Conservation (phyloP, 1,284 basidiomycete species). For the Ustilago esculenta region DNA sequence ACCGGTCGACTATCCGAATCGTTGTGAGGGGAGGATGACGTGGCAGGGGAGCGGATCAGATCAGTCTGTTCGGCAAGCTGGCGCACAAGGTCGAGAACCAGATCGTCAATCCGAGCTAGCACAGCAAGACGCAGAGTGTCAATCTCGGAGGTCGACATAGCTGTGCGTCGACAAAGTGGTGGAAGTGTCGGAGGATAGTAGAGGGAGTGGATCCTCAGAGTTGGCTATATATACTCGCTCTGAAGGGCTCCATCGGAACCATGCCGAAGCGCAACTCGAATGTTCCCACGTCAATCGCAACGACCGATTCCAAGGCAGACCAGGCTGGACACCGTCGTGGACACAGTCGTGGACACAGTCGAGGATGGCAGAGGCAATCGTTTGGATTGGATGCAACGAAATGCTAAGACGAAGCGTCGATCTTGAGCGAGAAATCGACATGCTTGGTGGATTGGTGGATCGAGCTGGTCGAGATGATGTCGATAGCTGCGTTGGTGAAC, state of each 20-base stretch:
- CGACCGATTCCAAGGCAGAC: too few relatives aligned
- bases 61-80: constrained; percentile 19
- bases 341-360: too few relatives aligned
- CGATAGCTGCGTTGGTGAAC: constrained; percentile 42
- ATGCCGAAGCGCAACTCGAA: too few relatives aligned
- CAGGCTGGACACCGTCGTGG: too few relatives aligned
- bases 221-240: too few relatives aligned
- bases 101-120: constrained; percentile 17
- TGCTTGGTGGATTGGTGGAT: constrained; percentile 66
- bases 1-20: constrained; percentile 1
- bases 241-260: too few relatives aligned
- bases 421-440: constrained; percentile 65
- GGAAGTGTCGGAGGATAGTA: too few relatives aligned
- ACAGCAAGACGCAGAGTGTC: constrained; percentile 1
- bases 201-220: too few relatives aligned
- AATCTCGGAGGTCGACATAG: too few relatives aligned
- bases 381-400: neutral
- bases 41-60: neutral
- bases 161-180: too few relatives aligned
- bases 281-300: too few relatives aligned
- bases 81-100: constrained; percentile 10
- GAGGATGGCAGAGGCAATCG: neutral
- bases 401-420: constrained; percentile 52
- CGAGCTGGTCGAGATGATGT: constrained; percentile 62
- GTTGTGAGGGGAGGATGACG: neutral